A percentile compares a stretch with the other conserved stretches of the same genome.
phyloP scores from a whole-genome alignment of 768 basidiomycete species.

The Trametopsis cervina region DNA sequence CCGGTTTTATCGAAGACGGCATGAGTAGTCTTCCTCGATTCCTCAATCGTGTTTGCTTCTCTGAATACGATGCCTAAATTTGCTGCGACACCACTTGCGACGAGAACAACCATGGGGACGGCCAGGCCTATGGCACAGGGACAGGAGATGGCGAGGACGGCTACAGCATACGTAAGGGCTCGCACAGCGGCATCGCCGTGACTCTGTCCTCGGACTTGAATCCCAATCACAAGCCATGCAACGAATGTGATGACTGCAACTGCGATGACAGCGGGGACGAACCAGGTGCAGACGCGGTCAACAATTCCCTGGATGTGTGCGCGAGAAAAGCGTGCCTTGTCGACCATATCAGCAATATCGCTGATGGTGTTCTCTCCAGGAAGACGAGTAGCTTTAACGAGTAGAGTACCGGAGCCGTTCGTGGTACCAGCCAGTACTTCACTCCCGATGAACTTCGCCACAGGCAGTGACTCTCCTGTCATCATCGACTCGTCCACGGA shows the following conservation, averaged over 20 bases:
- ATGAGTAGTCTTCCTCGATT: conserved; percentile 33
- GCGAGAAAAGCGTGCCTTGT: conserved; percentile 30
- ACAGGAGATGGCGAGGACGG: conserved; percentile 45
- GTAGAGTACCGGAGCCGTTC: conserved; percentile 28
- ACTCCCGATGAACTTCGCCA: conserved; percentile 28
- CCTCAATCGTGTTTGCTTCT: conserved; percentile 34
- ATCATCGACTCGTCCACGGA: conserved; percentile 37
- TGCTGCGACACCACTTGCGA: conserved; percentile 26
- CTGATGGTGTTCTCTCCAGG: conserved; percentile 36
- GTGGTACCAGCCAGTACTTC: conserved; percentile 33
- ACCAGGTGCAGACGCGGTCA: conserved; percentile 39
- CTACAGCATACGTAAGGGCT: conserved; percentile 45
- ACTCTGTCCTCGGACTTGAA: conserved; percentile 21
- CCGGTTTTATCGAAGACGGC: conserved; percentile 59
- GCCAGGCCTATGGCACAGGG: conserved; percentile 40
- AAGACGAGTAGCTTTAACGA: conserved; percentile 29
- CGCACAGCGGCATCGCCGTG: conserved; percentile 22
- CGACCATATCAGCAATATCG: conserved; percentile 29
- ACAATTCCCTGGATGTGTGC: conserved; percentile 39
- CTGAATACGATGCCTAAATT: conserved; percentile 28
- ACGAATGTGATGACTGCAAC: conserved; percentile 32
- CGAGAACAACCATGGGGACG: conserved; percentile 30
- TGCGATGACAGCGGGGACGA: conserved; percentile 42
- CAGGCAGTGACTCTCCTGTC: conserved; percentile 35
- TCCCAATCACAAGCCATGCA: conserved; percentile 30